Evolutionary conservation across 2,329 filamentous ascomycete genomes (phyloP).

Genomic region (Teratosphaeria epicoccoides): DNA sequence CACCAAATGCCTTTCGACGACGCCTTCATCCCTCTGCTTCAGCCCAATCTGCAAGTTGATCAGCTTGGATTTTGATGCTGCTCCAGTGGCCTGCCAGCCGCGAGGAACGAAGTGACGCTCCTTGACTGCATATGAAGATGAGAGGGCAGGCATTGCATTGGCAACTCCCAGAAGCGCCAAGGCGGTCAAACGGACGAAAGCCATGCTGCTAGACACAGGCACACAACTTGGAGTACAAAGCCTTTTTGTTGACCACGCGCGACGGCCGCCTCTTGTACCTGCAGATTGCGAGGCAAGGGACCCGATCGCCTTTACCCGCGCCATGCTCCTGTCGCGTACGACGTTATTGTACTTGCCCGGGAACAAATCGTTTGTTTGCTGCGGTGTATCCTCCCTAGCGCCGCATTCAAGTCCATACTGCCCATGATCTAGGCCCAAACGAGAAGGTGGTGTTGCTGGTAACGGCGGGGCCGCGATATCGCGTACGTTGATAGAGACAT

Average conservation of each 20-base stretch:
- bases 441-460: neutral
- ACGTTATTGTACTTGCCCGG: neutral
- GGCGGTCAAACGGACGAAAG: neutral
- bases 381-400: neutral
- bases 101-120: slow-evolving; percentile 44
- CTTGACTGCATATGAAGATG: slow-evolving; percentile 41
- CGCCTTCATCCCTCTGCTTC: slow-evolving; percentile 46
- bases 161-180: slow-evolving; percentile 1
- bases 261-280: neutral
- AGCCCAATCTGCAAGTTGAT: slow-evolving; percentile 49
- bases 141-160: slow-evolving; percentile 8
- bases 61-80: slow-evolving; percentile 38
- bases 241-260: neutral
- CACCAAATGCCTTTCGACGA: slow-evolving; percentile 45
- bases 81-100: slow-evolving; percentile 39
- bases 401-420: neutral
- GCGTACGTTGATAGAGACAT: neutral
- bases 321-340: neutral
- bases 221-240: neutral
- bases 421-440: neutral
- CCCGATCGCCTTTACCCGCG: neutral
- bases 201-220: neutral
- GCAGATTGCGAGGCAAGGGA: neutral
- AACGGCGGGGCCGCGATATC: neutral
- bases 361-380: neutral